Percentiles rank a stretch among this genome's conserved stretches.
These are phyloP conservation scores for Maudiozyma humilis DNA, from an alignment of 1,139 yeast genomes.

Conservation along the genomic window DNA sequence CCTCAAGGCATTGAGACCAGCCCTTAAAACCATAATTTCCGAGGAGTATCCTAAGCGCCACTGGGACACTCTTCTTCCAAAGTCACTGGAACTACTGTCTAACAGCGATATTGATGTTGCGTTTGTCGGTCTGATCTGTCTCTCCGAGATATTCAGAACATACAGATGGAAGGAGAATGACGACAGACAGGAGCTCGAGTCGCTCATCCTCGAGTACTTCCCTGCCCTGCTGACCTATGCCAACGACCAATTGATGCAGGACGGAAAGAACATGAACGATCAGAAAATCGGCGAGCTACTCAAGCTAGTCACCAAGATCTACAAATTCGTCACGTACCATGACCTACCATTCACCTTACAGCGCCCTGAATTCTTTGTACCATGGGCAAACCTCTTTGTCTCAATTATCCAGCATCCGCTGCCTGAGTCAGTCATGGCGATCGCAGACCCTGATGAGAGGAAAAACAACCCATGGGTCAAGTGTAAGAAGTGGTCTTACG, in stretches of 20 bases:
- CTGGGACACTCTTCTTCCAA: slow-evolving; percentile 63
- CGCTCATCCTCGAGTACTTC: slow-evolving; percentile 54
- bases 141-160: slow-evolving; percentile 65
- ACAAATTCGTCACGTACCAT: slow-evolving; percentile 72
- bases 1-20: slow-evolving; percentile 45
- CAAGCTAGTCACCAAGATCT: slow-evolving; percentile 65
- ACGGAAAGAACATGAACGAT: slow-evolving; percentile 34
- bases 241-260: slow-evolving; percentile 37
- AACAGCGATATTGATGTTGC: slow-evolving; percentile 48
- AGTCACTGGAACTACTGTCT: slow-evolving; percentile 51
- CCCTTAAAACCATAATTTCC: slow-evolving; percentile 55
- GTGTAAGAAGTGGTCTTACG: slow-evolving; percentile 86
- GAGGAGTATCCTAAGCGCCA: slow-evolving; percentile 53
- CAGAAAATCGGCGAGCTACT: slow-evolving; percentile 62
- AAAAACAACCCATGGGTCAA: slow-evolving; percentile 54
- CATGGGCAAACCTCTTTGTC: slow-evolving; percentile 77
- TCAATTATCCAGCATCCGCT: slow-evolving; percentile 53
- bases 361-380: slow-evolving; percentile 45
- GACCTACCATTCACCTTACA: slow-evolving; percentile 72
- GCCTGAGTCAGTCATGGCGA: slow-evolving; percentile 41
- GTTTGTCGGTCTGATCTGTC: slow-evolving; percentile 69
- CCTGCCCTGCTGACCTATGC: slow-evolving; percentile 66
- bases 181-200: slow-evolving; percentile 50
- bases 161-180: slow-evolving; percentile 70
- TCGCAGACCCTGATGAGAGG: slow-evolving; percentile 42